phyloP scores from a whole-genome alignment of 1,284 basidiomycete species.

The Naganishia albida region DNA sequence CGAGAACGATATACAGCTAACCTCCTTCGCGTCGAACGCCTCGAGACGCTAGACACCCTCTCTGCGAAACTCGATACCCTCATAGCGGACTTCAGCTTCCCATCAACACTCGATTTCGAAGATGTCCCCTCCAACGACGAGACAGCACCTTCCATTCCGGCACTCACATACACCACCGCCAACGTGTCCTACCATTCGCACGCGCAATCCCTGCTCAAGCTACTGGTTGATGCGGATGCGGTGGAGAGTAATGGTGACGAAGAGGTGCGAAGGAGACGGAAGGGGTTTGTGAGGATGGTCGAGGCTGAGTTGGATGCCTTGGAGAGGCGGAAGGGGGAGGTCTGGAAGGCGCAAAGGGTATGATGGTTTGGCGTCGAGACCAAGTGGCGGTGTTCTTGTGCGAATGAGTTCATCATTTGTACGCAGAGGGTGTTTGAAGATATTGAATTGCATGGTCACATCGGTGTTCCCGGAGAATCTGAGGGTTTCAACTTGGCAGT shows the following conservation, averaged over 20 bases:
- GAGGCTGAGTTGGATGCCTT: slow-evolving; percentile 62
- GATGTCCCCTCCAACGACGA: background rate
- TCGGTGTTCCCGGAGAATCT: no score
- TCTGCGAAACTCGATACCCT: slow-evolving; percentile 25
- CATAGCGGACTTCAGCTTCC: slow-evolving; percentile 24
- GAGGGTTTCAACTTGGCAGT: no score
- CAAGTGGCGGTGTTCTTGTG: no score
- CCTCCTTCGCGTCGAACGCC: slow-evolving; percentile 27
- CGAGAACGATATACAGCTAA: slow-evolving; percentile 25
- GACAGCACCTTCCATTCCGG: slow-evolving; percentile 32
- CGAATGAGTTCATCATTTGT: no score
- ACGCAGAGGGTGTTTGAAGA: no score
- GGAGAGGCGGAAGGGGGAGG: slow-evolving; percentile 50
- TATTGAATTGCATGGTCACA: no score
- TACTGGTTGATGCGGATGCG: slow-evolving; percentile 64
- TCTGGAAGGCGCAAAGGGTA: slow-evolving; percentile 36
- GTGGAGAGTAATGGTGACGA: slow-evolving; percentile 65
- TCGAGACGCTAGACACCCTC: slow-evolving; percentile 33
- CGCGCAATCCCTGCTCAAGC: slow-evolving; percentile 60
- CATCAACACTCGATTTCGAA: slow-evolving; percentile 31
- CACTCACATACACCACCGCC: slow-evolving; percentile 54
- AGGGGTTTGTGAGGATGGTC: slow-evolving; percentile 61
- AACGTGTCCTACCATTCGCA: slow-evolving; percentile 61
- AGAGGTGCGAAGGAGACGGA: slow-evolving; percentile 59
- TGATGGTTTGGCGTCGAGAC: no score